phyloP scores from a whole-genome alignment of 192 early-diverging fungal genomes.

The Radiomyces spectabilis region DNA sequence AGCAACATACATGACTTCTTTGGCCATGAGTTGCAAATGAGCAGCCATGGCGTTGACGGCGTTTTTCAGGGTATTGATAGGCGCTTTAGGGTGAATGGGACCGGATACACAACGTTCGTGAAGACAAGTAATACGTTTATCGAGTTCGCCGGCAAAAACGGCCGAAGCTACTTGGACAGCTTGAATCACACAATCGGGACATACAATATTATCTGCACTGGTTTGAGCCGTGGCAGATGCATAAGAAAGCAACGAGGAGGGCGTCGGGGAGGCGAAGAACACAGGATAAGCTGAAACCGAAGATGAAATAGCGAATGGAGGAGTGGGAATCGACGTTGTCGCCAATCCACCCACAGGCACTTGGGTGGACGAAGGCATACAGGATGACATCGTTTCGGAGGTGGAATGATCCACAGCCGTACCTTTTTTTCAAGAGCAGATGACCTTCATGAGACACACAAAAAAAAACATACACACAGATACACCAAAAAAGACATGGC shows the following conservation, averaged over 20 bases:
- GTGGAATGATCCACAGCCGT: no score
- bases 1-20: conserved; percentile 61
- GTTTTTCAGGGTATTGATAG: conserved; percentile 34
- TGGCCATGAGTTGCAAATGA: conserved; percentile 44
- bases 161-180: conserved; percentile 39
- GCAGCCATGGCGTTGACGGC: conserved; percentile 58
- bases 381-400: no score
- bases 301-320: conserved; percentile 20
- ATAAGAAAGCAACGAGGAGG: conserved; percentile 4
- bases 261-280: conserved; percentile 3
- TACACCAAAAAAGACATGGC: no score
- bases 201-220: conserved; percentile 27
- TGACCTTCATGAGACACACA: no score
- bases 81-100: conserved; percentile 6
- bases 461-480: no score
- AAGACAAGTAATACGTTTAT: conserved; percentile 33
- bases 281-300: conserved; percentile 17
- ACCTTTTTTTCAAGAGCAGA: no score
- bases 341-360: conserved; percentile 7
- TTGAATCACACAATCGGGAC: conserved; percentile 37
- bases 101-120: conserved; percentile 26
- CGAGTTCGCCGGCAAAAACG: conserved; percentile 38
- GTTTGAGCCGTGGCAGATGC: conserved; percentile 14
- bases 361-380: neutral
- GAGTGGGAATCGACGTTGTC: conserved; percentile 5